Evolutionary conservation across 140 eudicot genomes (phyloP).

Genomic region (Bidens hawaiensis): DNA sequence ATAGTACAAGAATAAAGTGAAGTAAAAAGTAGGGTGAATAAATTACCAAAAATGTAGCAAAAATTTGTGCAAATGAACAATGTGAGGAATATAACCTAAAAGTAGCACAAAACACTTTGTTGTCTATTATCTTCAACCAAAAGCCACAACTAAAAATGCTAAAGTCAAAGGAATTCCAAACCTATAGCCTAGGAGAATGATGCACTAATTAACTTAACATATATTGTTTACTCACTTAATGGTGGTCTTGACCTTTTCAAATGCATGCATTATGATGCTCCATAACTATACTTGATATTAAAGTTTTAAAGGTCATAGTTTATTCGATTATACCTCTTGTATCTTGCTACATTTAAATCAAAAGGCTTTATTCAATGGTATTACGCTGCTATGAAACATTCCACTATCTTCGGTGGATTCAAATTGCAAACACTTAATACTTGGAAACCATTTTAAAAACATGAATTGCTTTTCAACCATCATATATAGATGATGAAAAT

Average conservation of each 20-base stretch:
- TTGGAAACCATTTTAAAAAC: not conserved
- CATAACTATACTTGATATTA: not conserved
- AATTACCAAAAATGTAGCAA: conserved; percentile 17
- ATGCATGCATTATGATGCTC: conserved; percentile 23
- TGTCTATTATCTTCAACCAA: conserved; percentile 23
- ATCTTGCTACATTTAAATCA: not conserved
- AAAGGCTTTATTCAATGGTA: not conserved
- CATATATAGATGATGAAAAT: no score
- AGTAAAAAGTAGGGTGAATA: conserved; percentile 1
- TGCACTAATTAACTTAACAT: conserved; percentile 12
- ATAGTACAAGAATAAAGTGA: conserved; percentile 11
- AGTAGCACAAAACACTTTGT: conserved; percentile 26
- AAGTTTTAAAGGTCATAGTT: not conserved
- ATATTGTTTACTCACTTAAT: conserved; percentile 10
- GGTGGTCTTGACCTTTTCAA: conserved; percentile 36
- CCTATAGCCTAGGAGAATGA: conserved; percentile 39
- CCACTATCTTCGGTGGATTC: no score
- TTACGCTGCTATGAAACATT: not conserved
- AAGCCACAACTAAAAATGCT: conserved; percentile 28
- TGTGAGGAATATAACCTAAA: conserved; percentile 31
- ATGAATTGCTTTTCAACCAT: no score
- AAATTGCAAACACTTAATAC: not conserved
- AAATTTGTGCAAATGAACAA: conserved; percentile 4
- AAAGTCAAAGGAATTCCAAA: conserved; percentile 47
- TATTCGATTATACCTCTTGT: not conserved